Base-by-base conservation (phyloP, 805 yeast species). In the Wickerhamiella dianesei region DNA sequence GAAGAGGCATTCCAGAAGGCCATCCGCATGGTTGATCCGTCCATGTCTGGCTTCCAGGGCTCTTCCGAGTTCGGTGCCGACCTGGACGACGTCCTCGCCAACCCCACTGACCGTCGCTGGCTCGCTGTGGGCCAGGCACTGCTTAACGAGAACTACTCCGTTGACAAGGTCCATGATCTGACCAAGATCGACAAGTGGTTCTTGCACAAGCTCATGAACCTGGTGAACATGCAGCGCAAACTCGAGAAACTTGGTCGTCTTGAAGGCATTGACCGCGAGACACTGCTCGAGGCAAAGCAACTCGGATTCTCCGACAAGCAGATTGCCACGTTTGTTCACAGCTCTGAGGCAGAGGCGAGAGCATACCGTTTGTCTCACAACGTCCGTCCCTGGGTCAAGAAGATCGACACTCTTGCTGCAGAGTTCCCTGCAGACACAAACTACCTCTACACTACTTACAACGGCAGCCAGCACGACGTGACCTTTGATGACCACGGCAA, bases 1-100 rank as follows among this genome's bases (percentile, higher is more conserved):
- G 98, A 89, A 71, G 98, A 89, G 70, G 82, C 96, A 35, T 81
- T 89, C 74, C 96, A 92, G 72, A 89, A 89, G 73, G 97, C 97
- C 40, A 79, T 89, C 55, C 80, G 98, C 70, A 74, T 50, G 44
- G 87, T 94, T 39, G 98, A 92, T 64, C 89, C 92, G 64, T 87
- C 82, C 52, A 84, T 92, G 72, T 69, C 87, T 55, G 99, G 99
- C 50, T 92, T 92, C 79, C 73, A 69, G 54, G 77, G 88, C 85
- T 47, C 77, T 80, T 57, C 77, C 80, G 86, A 73, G 55, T 76
- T 76, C 52, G 72, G 72, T 45, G 95, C 86, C 50, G 18, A 53
- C 96, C 92, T 67, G 76, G 96, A 72, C 79, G 97, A 74, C 81
- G 96, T 54, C 67, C 76, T 92, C 64, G 88, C 82, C 64, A 86